Evolutionary conservation across 306 rosid genomes (phyloP), one percentile per base, ranked within the genome.

Genomic region (Medicago lupulina): DNA sequence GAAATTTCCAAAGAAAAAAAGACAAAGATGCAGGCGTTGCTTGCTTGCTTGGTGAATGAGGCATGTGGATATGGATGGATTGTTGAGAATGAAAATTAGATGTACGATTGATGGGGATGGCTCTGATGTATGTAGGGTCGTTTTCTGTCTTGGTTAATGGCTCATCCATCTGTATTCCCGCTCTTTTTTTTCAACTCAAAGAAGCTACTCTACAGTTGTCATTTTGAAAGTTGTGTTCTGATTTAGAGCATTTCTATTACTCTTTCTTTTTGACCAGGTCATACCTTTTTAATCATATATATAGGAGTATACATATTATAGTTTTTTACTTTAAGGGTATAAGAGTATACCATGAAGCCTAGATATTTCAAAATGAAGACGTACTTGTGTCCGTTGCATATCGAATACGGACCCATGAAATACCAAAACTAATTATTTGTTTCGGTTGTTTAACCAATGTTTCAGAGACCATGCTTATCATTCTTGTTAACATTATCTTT

Each of bases 151-250:
- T 36, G 66, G 44, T 55, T 65, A 71, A 57, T 65, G 43, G 25
- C 79, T 67, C 79, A 38, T 51, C 10, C 68, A 15, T 46, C 47
- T 73, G 77, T 41, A 31, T 41, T 83, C 83, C 86, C 86, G 83
- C 86, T 17, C 76, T 70, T 70, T 76, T 83, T 25, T 55, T 66
- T 62, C 31, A 61, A 16, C 73, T 74, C 14, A 47, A 62, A 55
- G 77, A 31, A 76, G 78, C 8, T 67, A 17, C 71, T 19, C 23
- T 12, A 31, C 31, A 49, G 76, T 50, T 53, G 76, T 73, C 87
- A 69, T 74, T 58, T 84, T 73, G 72, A 73, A 81, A 76, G 3
- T 40, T 17, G 81, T 62, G 79, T 67, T 50, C 25, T 67, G 17
- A 41, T 63, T 71, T 70, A 0, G 3, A 54, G 25, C 50, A 9